A percentile compares a stretch with the other conserved stretches of the same genome.
These are phyloP conservation scores for Neonectria sp. DNA, from an alignment of 2,329 filamentous ascomycete species.

Conservation along the genomic window DNA sequence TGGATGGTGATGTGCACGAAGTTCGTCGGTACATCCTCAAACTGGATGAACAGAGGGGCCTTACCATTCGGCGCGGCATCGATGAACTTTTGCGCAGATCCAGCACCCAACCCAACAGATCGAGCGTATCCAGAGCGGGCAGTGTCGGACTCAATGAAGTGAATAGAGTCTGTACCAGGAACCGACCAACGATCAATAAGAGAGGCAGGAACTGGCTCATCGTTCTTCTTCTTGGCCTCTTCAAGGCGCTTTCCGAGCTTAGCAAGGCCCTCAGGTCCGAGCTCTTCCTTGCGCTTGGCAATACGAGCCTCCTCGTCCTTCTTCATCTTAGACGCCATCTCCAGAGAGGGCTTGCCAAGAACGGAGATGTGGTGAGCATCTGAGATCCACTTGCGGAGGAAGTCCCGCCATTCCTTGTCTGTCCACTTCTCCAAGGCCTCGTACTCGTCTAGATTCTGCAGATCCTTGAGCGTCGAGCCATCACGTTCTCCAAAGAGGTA, in stretches of 20 bases:
- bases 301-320: constrained; percentile 84
- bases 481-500: constrained; percentile 92
- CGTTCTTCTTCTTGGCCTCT: constrained; percentile 88
- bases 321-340: constrained; percentile 86
- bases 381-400: constrained; percentile 86
- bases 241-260: constrained; percentile 83
- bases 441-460: constrained; percentile 71
- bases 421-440: constrained; percentile 84
- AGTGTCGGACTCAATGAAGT: constrained; percentile 91
- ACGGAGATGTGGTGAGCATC: constrained; percentile 91
- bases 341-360: constrained; percentile 86
- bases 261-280: constrained; percentile 87
- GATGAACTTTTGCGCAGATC: constrained; percentile 81
- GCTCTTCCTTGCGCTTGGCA: constrained; percentile 80
- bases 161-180: constrained; percentile 89
- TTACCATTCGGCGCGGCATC: constrained; percentile 75
- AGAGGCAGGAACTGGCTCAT: constrained; percentile 85
- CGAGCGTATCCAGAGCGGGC: constrained; percentile 86
- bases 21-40: constrained; percentile 92
- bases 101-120: constrained; percentile 76
- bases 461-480: constrained; percentile 79
- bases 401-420: constrained; percentile 86
- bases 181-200: constrained; percentile 88
- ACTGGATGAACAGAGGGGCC: constrained; percentile 93
- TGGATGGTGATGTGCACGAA: constrained; percentile 91